Base-by-base conservation (phyloP, 164 flowering plant genomes). In the Echeveria elegans region DNA sequence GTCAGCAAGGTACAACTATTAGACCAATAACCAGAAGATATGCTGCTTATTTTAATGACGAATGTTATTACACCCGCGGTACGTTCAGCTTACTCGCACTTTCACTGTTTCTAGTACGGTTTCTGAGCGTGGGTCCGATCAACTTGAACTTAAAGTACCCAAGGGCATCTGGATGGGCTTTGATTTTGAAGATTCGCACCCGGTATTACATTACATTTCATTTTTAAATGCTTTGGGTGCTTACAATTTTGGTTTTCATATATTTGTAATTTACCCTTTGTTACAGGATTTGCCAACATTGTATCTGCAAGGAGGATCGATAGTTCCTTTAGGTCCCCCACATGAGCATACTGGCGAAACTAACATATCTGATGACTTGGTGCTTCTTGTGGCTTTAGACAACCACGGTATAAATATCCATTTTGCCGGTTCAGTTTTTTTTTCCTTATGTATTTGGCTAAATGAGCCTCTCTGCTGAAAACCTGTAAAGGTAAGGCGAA, bases 181-280 rank as follows among this genome's bases (percentile, higher is more conserved):
- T 73, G 94, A 93, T 75, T 93, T 93, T 78, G 84, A 82, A 23
- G 97, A 93, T 74, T 73, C 87, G 40, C 98, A 90, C 82, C 98
- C 96, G 73, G 98, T 93, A 93, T 63, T 37, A 60, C 58, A 36
- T 32, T 72, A 52, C 29, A 66, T n/a, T n/a, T 40, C 38, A 41
- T 23, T 23, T n/a, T 47, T 36, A n/a, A 47, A n/a, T 48, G 23
- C 56, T 41, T 34, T 64, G 36, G 6, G 15, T 31, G 34, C n/a
- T n/a, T n/a, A n/a, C n/a, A n/a, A n/a, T n/a, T 21, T 9, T 18
- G 36, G 32, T 21, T 47, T 5, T 15, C 37, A 40, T 48, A 34
- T 56, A 45, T 69, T 19, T 56, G 7, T 3, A 38, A 37, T 63
- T 69, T n/a, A n/a, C n/a, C n/a, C 37, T 31, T 41, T 70, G 58